Conservation (phyloP, 1,139 yeast species). For the Geotrichum histeridarum region DNA sequence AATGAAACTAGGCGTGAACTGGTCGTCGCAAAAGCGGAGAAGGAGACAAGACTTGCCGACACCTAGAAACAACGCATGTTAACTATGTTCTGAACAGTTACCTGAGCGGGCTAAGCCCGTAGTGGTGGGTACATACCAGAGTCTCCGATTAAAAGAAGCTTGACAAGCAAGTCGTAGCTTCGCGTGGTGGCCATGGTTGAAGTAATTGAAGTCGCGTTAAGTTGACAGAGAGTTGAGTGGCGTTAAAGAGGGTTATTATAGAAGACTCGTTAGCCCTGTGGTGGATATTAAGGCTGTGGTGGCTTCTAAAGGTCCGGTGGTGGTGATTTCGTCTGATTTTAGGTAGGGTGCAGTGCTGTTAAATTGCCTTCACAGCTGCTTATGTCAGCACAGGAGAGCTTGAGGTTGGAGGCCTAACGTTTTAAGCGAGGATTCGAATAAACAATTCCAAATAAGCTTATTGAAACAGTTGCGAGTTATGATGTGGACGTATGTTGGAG, state of each 20-base stretch:
- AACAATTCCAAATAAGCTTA: too few relatives aligned
- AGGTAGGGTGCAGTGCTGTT: neutral
- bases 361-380: neutral
- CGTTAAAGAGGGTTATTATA: neutral
- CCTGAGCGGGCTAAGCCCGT: neutral
- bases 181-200: constrained; percentile 46
- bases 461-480: too few relatives aligned
- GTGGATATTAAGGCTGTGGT: neutral
- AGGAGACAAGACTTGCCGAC: constrained; percentile 95
- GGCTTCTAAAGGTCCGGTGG: neutral
- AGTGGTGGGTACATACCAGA: constrained; percentile 40
- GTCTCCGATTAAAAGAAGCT: constrained; percentile 90
- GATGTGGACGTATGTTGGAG: too few relatives aligned
- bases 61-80: constrained; percentile 30
- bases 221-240: neutral
- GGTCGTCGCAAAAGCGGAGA: constrained; percentile 92
- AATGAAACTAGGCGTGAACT: constrained; percentile 91
- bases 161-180: constrained; percentile 91
- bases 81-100: neutral
- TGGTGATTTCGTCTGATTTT: neutral
- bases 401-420: too few relatives aligned
- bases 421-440: too few relatives aligned
- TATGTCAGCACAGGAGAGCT: neutral
- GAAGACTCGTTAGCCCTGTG: neutral
- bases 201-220: neutral